Evolutionary conservation across 306 rosid species (phyloP), one percentile per base, ranked within the genome.

Genomic region (Betula pendula): DNA sequence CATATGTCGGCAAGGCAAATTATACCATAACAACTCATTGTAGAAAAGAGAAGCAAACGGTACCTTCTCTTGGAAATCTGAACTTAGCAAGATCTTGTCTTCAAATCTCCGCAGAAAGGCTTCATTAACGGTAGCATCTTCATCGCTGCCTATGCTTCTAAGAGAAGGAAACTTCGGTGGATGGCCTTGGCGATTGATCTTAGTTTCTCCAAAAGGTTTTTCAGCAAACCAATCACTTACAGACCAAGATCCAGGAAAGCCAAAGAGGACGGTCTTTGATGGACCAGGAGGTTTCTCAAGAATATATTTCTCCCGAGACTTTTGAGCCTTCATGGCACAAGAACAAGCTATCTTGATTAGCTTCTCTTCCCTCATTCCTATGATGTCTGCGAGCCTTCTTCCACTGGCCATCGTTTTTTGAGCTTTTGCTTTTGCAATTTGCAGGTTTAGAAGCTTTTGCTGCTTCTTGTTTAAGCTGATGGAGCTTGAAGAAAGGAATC

Each of bases 91-190:
- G 22, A 88, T 31, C 9, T 16, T 31, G 0, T 10, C 43, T 45
- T 80, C 49, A 75, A 92, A 90, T 80, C 81, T 80, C 1, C 31
- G 51, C 6, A 79, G 65, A n/a, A 87, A 92, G 0, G 91, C 89
- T 68, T 84, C 45, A 43, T 92, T 92, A 1, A 89, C 85, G 7
- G 5, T 15, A 43, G 96, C 97, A 65, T 51, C 42, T 48, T 88
- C 91, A 43, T 83, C 88, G 19, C 78, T 84, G 1, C 98, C 93
- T 71, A 95, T 71, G 76, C 91, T 89, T 85, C 72, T 87, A 35
- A 92, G 72, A 0, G 87, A 84, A 59, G 91, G 93, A 38, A 92
- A 94, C 3, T 11, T 45, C 15, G 14, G 49, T 0, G 49, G 15
- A 12, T 51, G 25, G 0, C 4, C 4, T 31, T 35, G 56, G 31